Evolutionary conservation across 495 filamentous ascomycete species (phyloP).

Genomic region (Polyplosphaeria fusca): DNA sequence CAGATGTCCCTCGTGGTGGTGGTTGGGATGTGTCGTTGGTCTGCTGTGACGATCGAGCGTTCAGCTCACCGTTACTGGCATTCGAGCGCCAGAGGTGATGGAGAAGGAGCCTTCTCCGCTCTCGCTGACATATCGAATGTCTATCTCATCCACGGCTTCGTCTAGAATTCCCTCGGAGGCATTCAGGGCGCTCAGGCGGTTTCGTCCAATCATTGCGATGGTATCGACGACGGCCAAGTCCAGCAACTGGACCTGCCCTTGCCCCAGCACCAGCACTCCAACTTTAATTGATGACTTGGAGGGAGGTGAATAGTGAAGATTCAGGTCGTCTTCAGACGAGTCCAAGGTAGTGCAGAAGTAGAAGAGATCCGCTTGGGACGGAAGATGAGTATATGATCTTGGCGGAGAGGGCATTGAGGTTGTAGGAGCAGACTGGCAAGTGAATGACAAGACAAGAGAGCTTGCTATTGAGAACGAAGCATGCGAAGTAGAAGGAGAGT

Average conservation of each 20-base stretch:
- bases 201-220: conserved; percentile 21
- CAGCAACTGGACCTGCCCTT: conserved; percentile 20
- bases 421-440: not conserved
- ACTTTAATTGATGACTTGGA: conserved; percentile 28
- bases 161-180: conserved; percentile 6
- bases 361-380: conserved; percentile 30
- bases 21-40: not conserved
- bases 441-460: not conserved
- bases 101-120: conserved; percentile 25
- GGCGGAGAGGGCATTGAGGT: conserved; percentile 17
- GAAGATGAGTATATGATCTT: conserved; percentile 23
- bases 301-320: conserved; percentile 18
- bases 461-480: not conserved
- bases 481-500: too few species aligned
- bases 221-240: conserved; percentile 27
- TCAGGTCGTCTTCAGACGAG: conserved; percentile 23
- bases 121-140: conserved; percentile 31
- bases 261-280: conserved; percentile 22
- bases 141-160: conserved; percentile 27
- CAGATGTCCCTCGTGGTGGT: not conserved
- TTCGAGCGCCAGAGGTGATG: conserved; percentile 20
- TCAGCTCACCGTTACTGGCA: conserved; percentile 30
- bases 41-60: conserved; percentile 1
- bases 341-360: conserved; percentile 31
- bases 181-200: conserved; percentile 10